phyloP scores from a whole-genome alignment of 2,329 filamentous ascomycete species.

The Cordyceps javanica region DNA sequence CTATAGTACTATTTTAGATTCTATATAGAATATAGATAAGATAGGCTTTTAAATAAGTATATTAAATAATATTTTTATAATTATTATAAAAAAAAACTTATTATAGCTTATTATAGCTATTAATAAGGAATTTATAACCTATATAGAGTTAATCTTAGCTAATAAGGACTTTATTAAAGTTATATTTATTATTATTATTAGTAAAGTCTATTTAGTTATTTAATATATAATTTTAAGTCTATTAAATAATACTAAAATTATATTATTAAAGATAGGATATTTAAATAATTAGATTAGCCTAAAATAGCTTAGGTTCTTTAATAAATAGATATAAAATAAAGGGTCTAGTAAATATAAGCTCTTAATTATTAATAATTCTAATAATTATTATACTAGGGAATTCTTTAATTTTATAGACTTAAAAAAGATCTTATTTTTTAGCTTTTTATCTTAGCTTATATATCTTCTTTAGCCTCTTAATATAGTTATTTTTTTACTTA shows the following conservation, averaged over 20 bases:
- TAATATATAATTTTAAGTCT: too few species aligned
- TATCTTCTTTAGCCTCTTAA: slow-evolving; percentile 6
- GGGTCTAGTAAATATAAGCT: background rate
- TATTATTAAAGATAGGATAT: background rate
- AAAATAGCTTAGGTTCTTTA: background rate
- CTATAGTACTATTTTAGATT: background rate
- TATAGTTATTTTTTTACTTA: slow-evolving; percentile 4
- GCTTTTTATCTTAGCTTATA: background rate
- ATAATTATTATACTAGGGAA: background rate
- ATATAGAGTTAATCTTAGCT: background rate
- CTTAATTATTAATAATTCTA: slow-evolving; percentile 12
- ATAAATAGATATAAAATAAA: background rate
- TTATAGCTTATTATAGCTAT: background rate
- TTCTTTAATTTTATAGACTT: background rate
- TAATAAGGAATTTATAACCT: background rate
- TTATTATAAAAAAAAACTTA: too few species aligned
- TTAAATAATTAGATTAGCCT: slow-evolving; percentile 3
- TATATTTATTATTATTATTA: background rate
- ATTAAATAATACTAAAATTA: too few species aligned
- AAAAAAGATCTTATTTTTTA: slow-evolving; percentile 10
- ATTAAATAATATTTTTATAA: background rate
- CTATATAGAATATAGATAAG: slow-evolving; percentile 1
- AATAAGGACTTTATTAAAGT: background rate
- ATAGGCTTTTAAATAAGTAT: slow-evolving; percentile 2
- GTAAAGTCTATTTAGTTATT: slow-evolving; percentile 1